Evolutionary conservation across 2,329 filamentous ascomycete species (phyloP).

Genomic region (Botrytis fabae): DNA sequence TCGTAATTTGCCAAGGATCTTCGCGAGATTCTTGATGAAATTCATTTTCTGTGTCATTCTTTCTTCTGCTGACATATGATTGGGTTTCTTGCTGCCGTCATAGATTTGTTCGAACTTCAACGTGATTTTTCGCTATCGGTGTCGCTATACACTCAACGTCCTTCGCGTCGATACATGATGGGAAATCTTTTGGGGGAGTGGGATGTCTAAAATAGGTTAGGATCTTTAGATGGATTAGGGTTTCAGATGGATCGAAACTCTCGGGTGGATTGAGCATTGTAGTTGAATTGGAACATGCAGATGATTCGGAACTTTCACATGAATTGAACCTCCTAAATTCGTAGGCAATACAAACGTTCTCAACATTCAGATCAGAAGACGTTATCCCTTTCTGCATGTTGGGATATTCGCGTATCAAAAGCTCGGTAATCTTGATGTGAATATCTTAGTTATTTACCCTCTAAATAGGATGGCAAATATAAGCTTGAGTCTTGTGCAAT

Average conservation of each 20-base stretch:
- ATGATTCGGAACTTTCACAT: neutral
- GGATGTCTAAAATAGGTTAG: neutral
- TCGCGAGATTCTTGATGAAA: neutral
- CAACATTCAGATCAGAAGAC: neutral
- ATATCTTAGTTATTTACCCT: neutral
- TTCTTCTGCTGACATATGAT: neutral
- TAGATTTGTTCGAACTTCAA: neutral
- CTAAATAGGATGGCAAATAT: neutral
- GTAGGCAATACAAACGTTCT: neutral
- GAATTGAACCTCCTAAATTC: neutral
- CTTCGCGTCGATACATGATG: neutral
- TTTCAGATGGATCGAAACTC: neutral
- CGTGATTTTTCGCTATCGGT: neutral
- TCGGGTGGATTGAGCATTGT: neutral
- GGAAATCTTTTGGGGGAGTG: neutral
- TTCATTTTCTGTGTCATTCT: neutral
- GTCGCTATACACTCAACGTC: neutral
- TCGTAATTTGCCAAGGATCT: neutral
- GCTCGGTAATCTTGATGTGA: neutral
- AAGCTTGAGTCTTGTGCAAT: neutral
- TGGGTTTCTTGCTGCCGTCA: neutral
- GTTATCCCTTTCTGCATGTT: neutral
- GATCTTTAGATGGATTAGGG: neutral
- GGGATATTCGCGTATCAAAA: neutral
- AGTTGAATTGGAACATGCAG: neutral